Evolutionary conservation across 176 grass and related monocot genomes (phyloP).

Genomic region (Coix lacrymajobi): DNA sequence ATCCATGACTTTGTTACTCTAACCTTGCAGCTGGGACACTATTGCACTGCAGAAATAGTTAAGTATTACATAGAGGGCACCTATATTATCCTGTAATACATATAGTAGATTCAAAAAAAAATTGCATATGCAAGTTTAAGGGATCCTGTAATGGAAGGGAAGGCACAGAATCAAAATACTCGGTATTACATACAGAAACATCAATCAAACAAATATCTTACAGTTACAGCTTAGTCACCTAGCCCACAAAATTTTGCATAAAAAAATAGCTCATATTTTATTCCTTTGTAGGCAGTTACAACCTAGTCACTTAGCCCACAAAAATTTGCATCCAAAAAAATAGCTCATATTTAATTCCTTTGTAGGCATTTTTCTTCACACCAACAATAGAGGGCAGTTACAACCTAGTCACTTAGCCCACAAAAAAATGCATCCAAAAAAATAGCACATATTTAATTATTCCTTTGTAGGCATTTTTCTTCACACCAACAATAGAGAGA

Average conservation of each 20-base stretch:
- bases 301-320: too few species aligned
- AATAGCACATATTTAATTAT: not conserved
- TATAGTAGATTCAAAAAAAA: not conserved
- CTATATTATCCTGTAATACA: not conserved
- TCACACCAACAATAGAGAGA: not conserved
- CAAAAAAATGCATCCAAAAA: not conserved
- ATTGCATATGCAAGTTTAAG: not conserved
- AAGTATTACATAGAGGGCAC: not conserved
- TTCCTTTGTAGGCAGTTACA: not conserved
- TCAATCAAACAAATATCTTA: not conserved
- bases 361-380: too few species aligned
- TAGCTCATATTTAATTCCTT: too few species aligned
- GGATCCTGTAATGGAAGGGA: not conserved
- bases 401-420: conserved; percentile 1
- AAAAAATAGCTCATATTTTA: not conserved
- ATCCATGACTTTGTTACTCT: not conserved
- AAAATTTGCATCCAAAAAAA: too few species aligned
- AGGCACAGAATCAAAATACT: not conserved
- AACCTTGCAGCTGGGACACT: conserved; percentile 10
- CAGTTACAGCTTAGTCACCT: not conserved
- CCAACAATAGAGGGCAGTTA: too few species aligned
- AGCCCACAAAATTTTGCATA: not conserved
- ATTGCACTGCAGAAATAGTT: conserved; percentile 5
- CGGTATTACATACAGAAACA: not conserved
- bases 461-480: not conserved